A percentile compares a stretch with the other conserved stretches of the same genome.
These are phyloP conservation scores for Hymenoscyphus linearis DNA, from an alignment of 2,329 filamentous ascomycete species.

Conservation along the genomic window DNA sequence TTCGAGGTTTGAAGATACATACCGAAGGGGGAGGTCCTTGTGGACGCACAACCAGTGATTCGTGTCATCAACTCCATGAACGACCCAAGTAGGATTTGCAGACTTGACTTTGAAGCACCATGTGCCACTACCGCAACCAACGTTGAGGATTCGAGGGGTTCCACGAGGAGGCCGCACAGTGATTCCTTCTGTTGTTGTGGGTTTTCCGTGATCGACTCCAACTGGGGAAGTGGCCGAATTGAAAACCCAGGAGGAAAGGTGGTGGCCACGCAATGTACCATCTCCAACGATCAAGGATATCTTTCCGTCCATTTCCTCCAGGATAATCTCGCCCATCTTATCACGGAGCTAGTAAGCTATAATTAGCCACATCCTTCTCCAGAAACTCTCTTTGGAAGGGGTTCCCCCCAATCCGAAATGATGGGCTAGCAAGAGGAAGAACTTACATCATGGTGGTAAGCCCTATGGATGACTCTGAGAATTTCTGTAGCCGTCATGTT, in stretches of 20 bases:
- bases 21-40: conserved; percentile 16
- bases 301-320: conserved; percentile 15
- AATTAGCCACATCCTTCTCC: not conserved
- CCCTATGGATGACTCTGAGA: conserved; percentile 26
- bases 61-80: conserved; percentile 29
- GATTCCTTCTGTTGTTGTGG: conserved; percentile 3
- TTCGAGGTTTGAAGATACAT: not conserved
- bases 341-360: conserved; percentile 17
- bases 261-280: conserved; percentile 1
- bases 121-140: conserved; percentile 28
- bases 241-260: conserved; percentile 26
- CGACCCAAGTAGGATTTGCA: conserved; percentile 27
- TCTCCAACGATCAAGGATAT: conserved; percentile 13
- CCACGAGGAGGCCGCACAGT: conserved; percentile 11
- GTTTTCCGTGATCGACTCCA: not conserved
- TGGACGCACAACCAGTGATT: conserved; percentile 26
- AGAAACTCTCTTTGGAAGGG: not conserved
- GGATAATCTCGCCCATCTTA: conserved; percentile 20
- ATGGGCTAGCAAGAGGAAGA: too few species aligned
- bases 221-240: conserved; percentile 6
- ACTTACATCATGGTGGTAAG: conserved; percentile 28
- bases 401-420: not conserved
- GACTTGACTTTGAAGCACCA: conserved; percentile 29
- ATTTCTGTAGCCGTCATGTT: conserved; percentile 22
- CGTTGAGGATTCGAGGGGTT: conserved; percentile 26